These are phyloP conservation scores for Massarina eburnea DNA, from an alignment of 2,329 filamentous ascomycete genomes.

Conservation along the genomic window DNA sequence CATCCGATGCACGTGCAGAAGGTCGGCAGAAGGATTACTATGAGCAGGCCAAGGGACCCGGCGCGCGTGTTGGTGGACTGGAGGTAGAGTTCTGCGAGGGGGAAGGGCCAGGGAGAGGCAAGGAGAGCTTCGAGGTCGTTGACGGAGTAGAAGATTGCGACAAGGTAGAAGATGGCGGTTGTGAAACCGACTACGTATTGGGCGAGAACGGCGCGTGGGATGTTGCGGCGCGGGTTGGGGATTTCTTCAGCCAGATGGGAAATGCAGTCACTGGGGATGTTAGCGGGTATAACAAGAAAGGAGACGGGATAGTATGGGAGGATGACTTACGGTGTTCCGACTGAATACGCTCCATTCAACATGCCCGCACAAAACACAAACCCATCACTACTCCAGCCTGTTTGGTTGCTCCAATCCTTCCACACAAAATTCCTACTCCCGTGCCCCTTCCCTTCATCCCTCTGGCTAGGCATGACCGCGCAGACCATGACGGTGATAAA, in stretches of 20 bases:
- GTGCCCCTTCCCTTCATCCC: too few species aligned
- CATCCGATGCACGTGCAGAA: too few species aligned
- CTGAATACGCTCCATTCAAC: slow-evolving; percentile 69
- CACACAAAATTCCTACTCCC: too few species aligned
- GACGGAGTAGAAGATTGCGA: slow-evolving; percentile 58
- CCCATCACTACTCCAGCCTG: too few species aligned
- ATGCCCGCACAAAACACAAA: too few species aligned
- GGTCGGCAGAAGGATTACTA: too few species aligned
- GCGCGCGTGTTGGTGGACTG: slow-evolving; percentile 47
- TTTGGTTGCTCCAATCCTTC: too few species aligned
- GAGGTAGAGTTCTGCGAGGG: slow-evolving; percentile 67
- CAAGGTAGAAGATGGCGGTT: slow-evolving; percentile 41
- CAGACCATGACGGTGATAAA: too few species aligned
- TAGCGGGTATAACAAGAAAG: not conserved
- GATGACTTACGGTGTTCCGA: slow-evolving; percentile 57
- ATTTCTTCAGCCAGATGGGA: slow-evolving; percentile 64
- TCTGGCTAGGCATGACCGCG: too few species aligned
- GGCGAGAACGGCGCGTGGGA: slow-evolving; percentile 45
- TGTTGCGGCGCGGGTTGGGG: slow-evolving; percentile 37
- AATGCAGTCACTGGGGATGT: slow-evolving; percentile 54
- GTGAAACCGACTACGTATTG: slow-evolving; percentile 41
- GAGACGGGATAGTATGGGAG: not conserved
- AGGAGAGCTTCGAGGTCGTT: slow-evolving; percentile 60
- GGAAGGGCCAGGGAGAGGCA: slow-evolving; percentile 54
- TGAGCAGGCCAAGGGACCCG: slow-evolving; percentile 48